These are phyloP conservation scores for Leishmania amazonensis DNA, from an alignment of 208 protist genomes.

Conservation along the genomic window DNA sequence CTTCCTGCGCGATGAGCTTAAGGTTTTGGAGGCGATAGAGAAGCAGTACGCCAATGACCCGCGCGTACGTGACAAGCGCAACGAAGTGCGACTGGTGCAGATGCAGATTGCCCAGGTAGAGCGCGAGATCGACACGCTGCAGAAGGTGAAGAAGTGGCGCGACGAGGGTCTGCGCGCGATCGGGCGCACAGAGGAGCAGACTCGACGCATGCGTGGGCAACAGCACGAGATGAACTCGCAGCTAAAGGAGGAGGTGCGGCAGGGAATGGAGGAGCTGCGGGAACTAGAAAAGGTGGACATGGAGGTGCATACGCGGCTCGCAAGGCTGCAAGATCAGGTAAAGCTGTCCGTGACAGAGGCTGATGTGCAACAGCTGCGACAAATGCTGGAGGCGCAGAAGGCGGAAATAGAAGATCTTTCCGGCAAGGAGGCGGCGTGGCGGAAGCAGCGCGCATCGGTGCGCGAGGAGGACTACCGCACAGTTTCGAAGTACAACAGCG, in stretches of 20 bases:
- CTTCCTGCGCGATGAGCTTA: slow-evolving; percentile 40
- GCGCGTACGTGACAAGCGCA: slow-evolving; percentile 64
- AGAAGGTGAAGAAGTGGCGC: slow-evolving; percentile 53
- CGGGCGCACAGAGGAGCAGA: slow-evolving; percentile 43
- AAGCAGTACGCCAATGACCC: slow-evolving; percentile 43
- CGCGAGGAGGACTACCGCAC: slow-evolving; percentile 41
- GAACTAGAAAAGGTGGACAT: slow-evolving; percentile 51
- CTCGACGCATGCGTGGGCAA: slow-evolving; percentile 39
- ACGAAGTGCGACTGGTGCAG: slow-evolving; percentile 56
- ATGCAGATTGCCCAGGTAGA: slow-evolving; percentile 55
- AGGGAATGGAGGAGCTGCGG: slow-evolving; percentile 55
- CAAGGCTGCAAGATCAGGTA: slow-evolving; percentile 53
- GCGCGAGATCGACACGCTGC: slow-evolving; percentile 64
- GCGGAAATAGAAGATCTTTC: slow-evolving; percentile 13
- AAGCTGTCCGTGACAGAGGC: slow-evolving; percentile 61
- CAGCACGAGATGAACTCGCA: slow-evolving; percentile 52
- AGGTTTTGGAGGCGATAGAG: slow-evolving; percentile 29
- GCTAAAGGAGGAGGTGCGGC: slow-evolving; percentile 44
- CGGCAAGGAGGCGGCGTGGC: slow-evolving; percentile 28
- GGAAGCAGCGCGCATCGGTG: slow-evolving; percentile 36
- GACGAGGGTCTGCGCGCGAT: slow-evolving; percentile 51
- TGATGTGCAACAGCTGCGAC: slow-evolving; percentile 40
- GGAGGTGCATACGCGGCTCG: slow-evolving; percentile 60
- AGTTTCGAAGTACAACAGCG: slow-evolving; percentile 39
- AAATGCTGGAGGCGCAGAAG: slow-evolving; percentile 41